These are phyloP conservation scores for Friedmanniomyces endolithicus DNA, from an alignment of 495 filamentous ascomycete species.

Conservation along the genomic window DNA sequence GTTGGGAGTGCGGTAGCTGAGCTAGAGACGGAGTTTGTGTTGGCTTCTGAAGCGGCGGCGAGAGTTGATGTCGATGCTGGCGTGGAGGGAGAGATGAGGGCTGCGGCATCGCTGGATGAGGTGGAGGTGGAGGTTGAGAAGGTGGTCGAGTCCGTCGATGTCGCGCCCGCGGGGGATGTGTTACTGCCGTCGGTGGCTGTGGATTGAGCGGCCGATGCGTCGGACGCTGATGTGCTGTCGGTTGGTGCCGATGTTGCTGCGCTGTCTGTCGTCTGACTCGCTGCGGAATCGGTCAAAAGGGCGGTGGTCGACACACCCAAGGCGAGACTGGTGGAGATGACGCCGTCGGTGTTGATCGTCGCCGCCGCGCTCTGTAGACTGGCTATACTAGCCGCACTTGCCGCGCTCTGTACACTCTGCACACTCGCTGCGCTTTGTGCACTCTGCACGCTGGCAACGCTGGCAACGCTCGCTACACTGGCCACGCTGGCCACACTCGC, in stretches of 20 bases:
- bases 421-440: background rate
- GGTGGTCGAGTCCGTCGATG: slow-evolving; percentile 25
- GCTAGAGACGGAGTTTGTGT: background rate
- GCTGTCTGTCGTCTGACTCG: slow-evolving; percentile 21
- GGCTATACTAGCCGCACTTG: background rate
- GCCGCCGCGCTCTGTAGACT: background rate
- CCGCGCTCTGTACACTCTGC: background rate
- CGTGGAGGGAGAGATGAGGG: background rate
- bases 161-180: slow-evolving; percentile 10
- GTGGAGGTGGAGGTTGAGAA: slow-evolving; percentile 1
- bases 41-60: background rate
- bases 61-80: background rate
- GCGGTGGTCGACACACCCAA: slow-evolving; percentile 12
- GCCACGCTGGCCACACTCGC: background rate
- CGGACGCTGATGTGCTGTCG: background rate
- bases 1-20: background rate
- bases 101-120: no score
- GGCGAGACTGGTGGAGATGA: slow-evolving; percentile 7
- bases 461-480: background rate
- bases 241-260: background rate
- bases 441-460: background rate
- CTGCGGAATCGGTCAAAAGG: slow-evolving; percentile 20
- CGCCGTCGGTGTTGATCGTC: background rate
- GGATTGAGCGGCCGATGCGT: slow-evolving; percentile 1
- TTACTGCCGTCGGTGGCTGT: background rate